These are phyloP conservation scores for Myriosclerotinia scirpicola DNA, from an alignment of 2,329 filamentous ascomycete species.

Conservation along the genomic window DNA sequence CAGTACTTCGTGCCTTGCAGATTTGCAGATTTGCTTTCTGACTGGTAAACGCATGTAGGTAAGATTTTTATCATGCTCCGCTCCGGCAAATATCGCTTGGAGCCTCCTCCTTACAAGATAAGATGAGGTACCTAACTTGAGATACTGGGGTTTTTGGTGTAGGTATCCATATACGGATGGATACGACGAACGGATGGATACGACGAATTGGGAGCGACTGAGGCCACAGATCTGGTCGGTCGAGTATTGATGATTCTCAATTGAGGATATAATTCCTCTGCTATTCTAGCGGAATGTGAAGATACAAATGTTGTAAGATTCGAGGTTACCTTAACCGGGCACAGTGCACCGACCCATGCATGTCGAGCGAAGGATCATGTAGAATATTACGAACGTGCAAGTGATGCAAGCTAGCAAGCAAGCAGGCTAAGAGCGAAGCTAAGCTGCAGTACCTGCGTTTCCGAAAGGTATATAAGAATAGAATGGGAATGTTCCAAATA, in stretches of 20 bases:
- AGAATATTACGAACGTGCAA: conserved; percentile 17
- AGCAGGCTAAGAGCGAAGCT: conserved; percentile 3
- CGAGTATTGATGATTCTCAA: too few relatives aligned
- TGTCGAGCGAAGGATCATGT: conserved; percentile 20
- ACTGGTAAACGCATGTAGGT: conserved; percentile 8
- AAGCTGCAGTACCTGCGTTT: conserved; percentile 20
- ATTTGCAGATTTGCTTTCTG: conserved; percentile 4
- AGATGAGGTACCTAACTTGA: background rate
- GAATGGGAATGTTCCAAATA: background rate
- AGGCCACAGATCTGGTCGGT: too few relatives aligned
- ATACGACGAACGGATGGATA: background rate
- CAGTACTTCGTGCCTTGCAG: too few relatives aligned
- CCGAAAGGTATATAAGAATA: conserved; percentile 15
- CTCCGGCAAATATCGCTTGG: conserved; percentile 2
- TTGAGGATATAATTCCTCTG: too few relatives aligned
- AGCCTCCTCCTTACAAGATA: too few relatives aligned
- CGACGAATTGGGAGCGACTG: too few relatives aligned
- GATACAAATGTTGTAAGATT: too few relatives aligned
- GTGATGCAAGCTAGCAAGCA: conserved; percentile 9
- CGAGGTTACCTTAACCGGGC: too few relatives aligned
- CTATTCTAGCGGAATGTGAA: too few relatives aligned
- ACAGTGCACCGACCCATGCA: too few relatives aligned
- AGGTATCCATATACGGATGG: too few relatives aligned
- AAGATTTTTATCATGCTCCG: conserved; percentile 20
- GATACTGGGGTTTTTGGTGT: background rate